Evolutionary conservation across 164 flowering plant genomes (phyloP), one percentile per base, ranked within the genome.

Genomic region (Liquidambar formosana): DNA sequence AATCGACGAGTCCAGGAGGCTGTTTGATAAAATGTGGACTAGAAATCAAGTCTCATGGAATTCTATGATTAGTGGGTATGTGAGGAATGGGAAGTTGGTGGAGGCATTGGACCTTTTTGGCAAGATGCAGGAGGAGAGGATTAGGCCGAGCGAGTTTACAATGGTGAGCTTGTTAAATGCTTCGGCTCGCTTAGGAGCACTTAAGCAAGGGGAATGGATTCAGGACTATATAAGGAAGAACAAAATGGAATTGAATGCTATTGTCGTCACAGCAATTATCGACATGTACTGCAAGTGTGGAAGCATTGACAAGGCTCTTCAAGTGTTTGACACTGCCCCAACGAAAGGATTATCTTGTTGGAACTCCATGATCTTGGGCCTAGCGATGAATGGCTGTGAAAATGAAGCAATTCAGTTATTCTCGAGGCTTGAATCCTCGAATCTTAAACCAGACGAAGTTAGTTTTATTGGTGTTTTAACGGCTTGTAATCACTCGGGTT

Each of bases 221-320:
- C 90, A 89, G 81, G 75, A 75, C 19, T 90, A 86, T 47, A 77
- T 85, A 48, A 66, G 44, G 70, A 82, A 65, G 78, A 84, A 82
- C 8, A 58, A 43, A 22, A 71, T 86, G 57, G 78, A 84, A 58
- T 21, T 80, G 64, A 91, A 91, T 70, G 57, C 53, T 5, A 80
- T 89, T 52, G 81, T 86, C 25, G 68, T 71, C 33, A 86, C 94
- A 9, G 87, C 93, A 5, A 74, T 89, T 28, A 78, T 91, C 38
- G 88, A 91, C 74, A 93, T 93, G 97, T 89, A 86, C 64, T 84
- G 86, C 81, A 93, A 88, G 74, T 88, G 95, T 67, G 94, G 98
- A 25, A 51, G 76, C 51, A 59, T 85, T 57, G 82, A 73, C 1
- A 78, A 77, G 73, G 96, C 92, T 49, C 56, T 74, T 27, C 69